Evolutionary conservation across 169 alveolate species (phyloP).

Genomic region (Plasmodium knowlesi): DNA sequence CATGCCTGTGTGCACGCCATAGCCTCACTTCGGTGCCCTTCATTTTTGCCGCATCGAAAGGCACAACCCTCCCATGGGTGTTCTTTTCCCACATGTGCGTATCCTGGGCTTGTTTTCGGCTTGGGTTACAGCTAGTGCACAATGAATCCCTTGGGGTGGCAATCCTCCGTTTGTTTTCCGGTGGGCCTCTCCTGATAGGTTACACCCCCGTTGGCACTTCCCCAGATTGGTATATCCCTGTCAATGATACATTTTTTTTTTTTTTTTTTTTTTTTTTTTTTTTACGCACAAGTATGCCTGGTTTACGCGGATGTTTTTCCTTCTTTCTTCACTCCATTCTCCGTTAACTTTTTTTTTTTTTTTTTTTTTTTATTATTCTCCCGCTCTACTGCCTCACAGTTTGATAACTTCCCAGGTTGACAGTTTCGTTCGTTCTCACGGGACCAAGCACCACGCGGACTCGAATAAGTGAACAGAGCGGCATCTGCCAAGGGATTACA

Average conservation of each 20-base stretch:
- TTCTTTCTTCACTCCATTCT: not conserved
- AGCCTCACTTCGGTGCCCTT: not conserved
- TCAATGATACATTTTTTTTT: not conserved
- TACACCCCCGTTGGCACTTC: not conserved
- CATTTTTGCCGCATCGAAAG: no score
- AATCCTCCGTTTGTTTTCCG: not conserved
- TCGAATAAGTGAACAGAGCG: not conserved
- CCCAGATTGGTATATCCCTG: not conserved
- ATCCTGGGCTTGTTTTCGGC: not conserved
- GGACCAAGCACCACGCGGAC: not conserved
- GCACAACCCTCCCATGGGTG: not conserved
- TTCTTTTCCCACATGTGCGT: not conserved
- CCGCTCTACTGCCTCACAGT: not conserved
- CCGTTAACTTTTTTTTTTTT: not conserved
- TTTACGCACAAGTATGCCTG: not conserved
- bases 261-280: no score
- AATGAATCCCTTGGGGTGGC: no score
- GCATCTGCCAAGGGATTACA: not conserved
- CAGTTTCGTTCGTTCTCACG: not conserved
- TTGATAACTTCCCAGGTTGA: not conserved
- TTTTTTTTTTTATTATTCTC: no score
- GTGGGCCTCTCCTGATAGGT: not conserved
- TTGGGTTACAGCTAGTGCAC: not conserved
- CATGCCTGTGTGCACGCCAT: not conserved
- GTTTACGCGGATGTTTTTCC: not conserved